Base-by-base conservation (phyloP, 179 eudicot species). In the Pouteria campechiana region DNA sequence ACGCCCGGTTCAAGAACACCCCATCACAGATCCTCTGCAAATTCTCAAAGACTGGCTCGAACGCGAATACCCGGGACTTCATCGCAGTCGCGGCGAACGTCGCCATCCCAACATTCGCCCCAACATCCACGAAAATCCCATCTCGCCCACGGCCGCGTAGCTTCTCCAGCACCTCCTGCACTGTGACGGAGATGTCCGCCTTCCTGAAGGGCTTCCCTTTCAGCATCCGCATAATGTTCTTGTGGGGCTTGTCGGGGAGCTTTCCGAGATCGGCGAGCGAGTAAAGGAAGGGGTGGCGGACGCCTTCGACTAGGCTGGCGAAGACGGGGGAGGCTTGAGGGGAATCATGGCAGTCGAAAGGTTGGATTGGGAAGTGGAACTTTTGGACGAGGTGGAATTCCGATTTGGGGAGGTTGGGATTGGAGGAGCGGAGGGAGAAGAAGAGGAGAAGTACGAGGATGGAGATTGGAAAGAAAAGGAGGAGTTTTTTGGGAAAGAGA, bases 51-150 rank as follows among this genome's bases (percentile, higher is more conserved):
- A 90, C 88, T 1, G 99, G 96, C 54, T 90, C 99, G 39, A 87
- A 90, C 0, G 90, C 80, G 50, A 82, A 51, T 44, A 86, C 98
- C 41, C 60, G 60, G 44, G 79, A 77, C 29, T 94, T 94, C 90
- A 86, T 86, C 4, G 76, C 94, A 32, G 95, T 87, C 1, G 94
- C 96, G 4, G 93, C 89, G 48, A 86, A 86, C 15, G 60, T 62
- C 4, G 94, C 99, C 99, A 90, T 90, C 4, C 99, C 96, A 50
- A 90, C 94, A 82, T 90, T 90, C 2, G 88, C 96, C 14, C 99
- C 99, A 5, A 90, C 94, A 77, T 90, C 96, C 33, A 90, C 58
- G 17, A 90, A 72, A 16, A 73, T 43, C 18, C 99, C 99, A 41
- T 24, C 45, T 50, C 51, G 58, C 9, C 72, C 68, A 63, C 64